These are phyloP conservation scores for Aspergillus sp. DNA, from an alignment of 2,329 filamentous ascomycete species.

Conservation along the genomic window DNA sequence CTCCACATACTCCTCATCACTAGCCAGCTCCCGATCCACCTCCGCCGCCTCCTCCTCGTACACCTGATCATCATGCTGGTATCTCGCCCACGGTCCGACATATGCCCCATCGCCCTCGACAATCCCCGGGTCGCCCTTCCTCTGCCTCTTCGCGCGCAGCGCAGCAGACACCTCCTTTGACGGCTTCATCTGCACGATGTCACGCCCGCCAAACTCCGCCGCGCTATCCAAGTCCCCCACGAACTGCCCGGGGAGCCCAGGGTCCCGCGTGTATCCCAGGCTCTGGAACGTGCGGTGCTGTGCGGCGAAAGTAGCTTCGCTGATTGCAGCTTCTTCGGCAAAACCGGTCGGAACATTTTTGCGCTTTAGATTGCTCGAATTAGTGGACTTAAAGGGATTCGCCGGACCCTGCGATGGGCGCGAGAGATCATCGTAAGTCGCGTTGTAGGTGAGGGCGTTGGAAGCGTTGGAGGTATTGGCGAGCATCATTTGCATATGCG, in stretches of 20 bases:
- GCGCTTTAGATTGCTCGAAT: conserved; percentile 53
- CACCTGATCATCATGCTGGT: conserved; percentile 63
- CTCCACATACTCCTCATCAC: conserved; percentile 71
- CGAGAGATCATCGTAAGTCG: conserved; percentile 63
- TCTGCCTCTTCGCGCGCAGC: conserved; percentile 67
- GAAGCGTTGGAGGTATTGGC: conserved; percentile 42
- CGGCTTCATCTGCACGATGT: conserved; percentile 48
- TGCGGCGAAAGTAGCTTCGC: conserved; percentile 79
- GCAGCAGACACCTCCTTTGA: conserved; percentile 63
- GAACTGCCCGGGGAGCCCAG: conserved; percentile 34
- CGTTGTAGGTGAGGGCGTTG: conserved; percentile 45
- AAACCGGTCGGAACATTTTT: conserved; percentile 79
- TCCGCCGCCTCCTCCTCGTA: conserved; percentile 58
- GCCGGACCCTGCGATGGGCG: conserved; percentile 58
- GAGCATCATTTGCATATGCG: conserved; percentile 44
- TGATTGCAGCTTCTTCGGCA: conserved; percentile 80
- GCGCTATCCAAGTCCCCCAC: conserved; percentile 42
- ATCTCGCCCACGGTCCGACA: conserved; percentile 89
- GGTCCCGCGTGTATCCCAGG: conserved; percentile 46
- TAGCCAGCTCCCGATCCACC: conserved; percentile 64
- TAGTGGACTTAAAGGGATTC: conserved; percentile 65
- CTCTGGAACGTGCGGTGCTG: conserved; percentile 79
- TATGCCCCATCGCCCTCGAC: conserved; percentile 84
- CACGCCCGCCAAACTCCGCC: conserved; percentile 39
- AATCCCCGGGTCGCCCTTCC: conserved; percentile 73